phyloP scores from a whole-genome alignment of 768 basidiomycete genomes.

The Tremella yokohamensis region DNA sequence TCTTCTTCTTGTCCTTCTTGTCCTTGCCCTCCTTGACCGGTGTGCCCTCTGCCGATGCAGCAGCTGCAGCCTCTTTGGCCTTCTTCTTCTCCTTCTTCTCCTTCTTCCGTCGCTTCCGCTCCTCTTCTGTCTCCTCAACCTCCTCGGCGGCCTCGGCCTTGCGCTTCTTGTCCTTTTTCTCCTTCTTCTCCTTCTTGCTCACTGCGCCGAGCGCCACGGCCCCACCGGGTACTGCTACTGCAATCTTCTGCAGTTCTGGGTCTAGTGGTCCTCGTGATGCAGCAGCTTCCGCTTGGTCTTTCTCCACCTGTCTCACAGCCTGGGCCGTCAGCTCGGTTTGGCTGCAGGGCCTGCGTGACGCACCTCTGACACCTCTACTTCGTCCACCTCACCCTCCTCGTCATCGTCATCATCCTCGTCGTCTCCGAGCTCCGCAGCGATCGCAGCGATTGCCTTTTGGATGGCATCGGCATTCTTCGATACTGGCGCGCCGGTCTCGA shows the following conservation, averaged over 20 bases:
- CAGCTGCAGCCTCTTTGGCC: constrained; percentile 13
- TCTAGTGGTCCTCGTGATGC: constrained; percentile 26
- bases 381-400: constrained; percentile 61
- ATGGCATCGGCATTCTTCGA: constrained; percentile 87
- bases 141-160: constrained; percentile 26
- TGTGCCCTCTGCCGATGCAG: not conserved
- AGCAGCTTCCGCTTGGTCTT: constrained; percentile 35
- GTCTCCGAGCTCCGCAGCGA: constrained; percentile 51
- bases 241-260: constrained; percentile 47
- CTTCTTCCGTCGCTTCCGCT: constrained; percentile 27
- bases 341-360: constrained; percentile 1
- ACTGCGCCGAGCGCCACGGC: constrained; percentile 14
- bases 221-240: constrained; percentile 18
- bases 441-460: constrained; percentile 74
- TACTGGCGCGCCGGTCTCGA: constrained; percentile 84
- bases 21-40: constrained; percentile 2
- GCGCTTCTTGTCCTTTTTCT: constrained; percentile 39
- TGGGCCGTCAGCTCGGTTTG: constrained; percentile 8
- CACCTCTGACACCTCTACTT: constrained; percentile 52
- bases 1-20: constrained; percentile 41
- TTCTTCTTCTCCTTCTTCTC: constrained; percentile 42
- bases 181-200: constrained; percentile 29
- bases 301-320: constrained; percentile 47
- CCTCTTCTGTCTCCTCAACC: constrained; percentile 25
- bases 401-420: constrained; percentile 58